Evolutionary conservation across 139 green algal species (phyloP), one percentile per base, ranked within the genome.

Genomic region (Picochlorum sp.): DNA sequence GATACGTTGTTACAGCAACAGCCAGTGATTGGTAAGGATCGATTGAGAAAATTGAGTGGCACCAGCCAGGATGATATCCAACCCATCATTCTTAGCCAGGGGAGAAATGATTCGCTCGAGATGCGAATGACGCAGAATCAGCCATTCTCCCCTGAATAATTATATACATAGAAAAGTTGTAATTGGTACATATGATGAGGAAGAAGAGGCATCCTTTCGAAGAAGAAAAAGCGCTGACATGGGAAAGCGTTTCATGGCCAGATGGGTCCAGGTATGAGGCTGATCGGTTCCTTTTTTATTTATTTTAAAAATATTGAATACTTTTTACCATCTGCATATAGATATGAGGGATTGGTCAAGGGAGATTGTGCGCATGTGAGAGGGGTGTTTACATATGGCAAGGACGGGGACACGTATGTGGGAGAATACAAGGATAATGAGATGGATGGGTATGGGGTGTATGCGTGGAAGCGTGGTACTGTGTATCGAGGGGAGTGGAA

Each of bases 401-500:
- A 76, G 62, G 80, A 73, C 30, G 16, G 18, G 15, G 77, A 84
- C 58, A 75, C 62, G 76, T 87, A 87, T 41, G 66, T 85, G 58
- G 82, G 82, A 23, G 72, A 84, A 59, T 84, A 82, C 47, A 26
- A 47, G 11, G 62, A 81, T 32, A 82, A 83, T 58, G 28, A 62
- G 6, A 83, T 84, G 68, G 64, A 85, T 28, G 82, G 82, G 15
- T 68, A 76, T 14, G 82, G 82, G 0, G 82, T 81, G 4, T 88
- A 87, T 66, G 61, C 83, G 13, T 88, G 80, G 80, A 61, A 61
- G 65, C 73, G 21, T 75, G 81, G 23, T 73, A 87, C 72, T 23
- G 58, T 87, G 15, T 85, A 89, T 73, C 65, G 82, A 3, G 82
- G 79, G 4, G 71, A 89, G 68, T 90, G 84, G 84, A 47, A 62